phyloP scores from a whole-genome alignment of 768 basidiomycete genomes.

The Auricularia heimuer region DNA sequence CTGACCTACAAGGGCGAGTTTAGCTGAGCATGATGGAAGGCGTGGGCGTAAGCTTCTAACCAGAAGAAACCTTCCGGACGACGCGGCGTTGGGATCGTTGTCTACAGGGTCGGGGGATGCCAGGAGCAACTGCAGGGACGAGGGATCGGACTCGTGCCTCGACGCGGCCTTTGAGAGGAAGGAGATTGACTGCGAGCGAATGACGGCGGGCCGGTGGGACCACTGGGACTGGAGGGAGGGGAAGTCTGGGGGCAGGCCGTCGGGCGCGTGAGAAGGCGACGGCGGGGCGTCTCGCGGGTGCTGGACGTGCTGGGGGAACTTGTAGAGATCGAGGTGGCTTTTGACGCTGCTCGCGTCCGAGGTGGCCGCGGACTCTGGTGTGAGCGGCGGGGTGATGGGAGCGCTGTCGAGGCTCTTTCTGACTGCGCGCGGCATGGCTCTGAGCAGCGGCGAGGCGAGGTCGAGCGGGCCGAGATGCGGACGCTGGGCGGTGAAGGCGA shows the following conservation, averaged over 20 bases:
- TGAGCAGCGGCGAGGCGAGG: neutral
- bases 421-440: neutral
- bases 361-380: neutral
- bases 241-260: neutral
- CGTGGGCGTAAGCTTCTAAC: neutral
- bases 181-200: neutral
- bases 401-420: neutral
- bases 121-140: neutral
- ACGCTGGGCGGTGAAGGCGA: neutral
- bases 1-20: constrained; percentile 7
- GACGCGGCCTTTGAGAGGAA: neutral
- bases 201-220: neutral
- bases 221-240: neutral
- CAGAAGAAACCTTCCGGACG: neutral
- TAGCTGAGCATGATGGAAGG: neutral
- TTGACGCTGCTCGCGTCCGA: neutral
- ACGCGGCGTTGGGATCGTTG: neutral
- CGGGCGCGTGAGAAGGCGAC: neutral
- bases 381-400: neutral
- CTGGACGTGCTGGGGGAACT: neutral
- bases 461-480: constrained; percentile 1
- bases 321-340: neutral
- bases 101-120: neutral
- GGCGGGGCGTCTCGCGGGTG: neutral
- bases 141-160: neutral